Conservation (phyloP, 23 red algal genomes). For the Gracilaria caudata region DNA sequence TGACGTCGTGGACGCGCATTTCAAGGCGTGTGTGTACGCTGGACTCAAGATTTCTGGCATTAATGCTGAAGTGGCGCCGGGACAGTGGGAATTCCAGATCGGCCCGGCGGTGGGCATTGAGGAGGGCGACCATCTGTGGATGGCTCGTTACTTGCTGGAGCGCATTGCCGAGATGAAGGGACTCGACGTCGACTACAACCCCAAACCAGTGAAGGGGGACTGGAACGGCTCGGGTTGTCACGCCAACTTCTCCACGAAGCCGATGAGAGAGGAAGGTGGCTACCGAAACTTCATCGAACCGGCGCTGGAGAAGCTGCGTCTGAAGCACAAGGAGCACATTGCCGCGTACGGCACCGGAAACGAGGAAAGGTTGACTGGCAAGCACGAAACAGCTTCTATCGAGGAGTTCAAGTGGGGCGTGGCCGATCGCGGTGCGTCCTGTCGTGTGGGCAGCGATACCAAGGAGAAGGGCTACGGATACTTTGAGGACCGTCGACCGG, state of each 20-base stretch:
- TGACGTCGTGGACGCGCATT: conserved; percentile 90
- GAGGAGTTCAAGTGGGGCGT: conserved; percentile 91
- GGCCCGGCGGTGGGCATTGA: conserved; percentile 93
- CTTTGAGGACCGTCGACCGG: conserved; percentile 98
- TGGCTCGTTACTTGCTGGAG: conserved; percentile 90
- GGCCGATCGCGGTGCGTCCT: conserved; percentile 87
- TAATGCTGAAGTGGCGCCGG: conserved; percentile 93
- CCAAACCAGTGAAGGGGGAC: conserved; percentile 93
- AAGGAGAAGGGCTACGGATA: conserved; percentile 87
- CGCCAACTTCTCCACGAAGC: conserved; percentile 98
- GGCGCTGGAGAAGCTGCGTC: conserved; percentile 81
- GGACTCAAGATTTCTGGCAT: conserved; percentile 92
- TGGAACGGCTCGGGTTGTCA: conserved; percentile 99
- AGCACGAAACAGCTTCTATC: conserved; percentile 92
- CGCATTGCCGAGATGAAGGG: conserved; percentile 88
- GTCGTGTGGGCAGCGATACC: conserved; percentile 83
- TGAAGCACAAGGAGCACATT: conserved; percentile 96
- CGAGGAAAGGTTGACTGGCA: conserved; percentile 88
- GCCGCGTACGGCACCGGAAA: conserved; percentile 89
- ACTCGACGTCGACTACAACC: conserved; percentile 68
- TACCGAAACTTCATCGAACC: conserved; percentile 78
- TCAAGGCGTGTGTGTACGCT: conserved; percentile 94
- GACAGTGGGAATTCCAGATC: conserved; percentile 99
- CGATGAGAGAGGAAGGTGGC: conserved; percentile 91
- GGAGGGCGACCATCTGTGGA: conserved; percentile 91